Percentiles rank a stretch among this genome's conserved stretches.
Evolutionary conservation across 2,329 filamentous ascomycete genomes (phyloP).

Genomic region (Hirsutella minnesotensis): DNA sequence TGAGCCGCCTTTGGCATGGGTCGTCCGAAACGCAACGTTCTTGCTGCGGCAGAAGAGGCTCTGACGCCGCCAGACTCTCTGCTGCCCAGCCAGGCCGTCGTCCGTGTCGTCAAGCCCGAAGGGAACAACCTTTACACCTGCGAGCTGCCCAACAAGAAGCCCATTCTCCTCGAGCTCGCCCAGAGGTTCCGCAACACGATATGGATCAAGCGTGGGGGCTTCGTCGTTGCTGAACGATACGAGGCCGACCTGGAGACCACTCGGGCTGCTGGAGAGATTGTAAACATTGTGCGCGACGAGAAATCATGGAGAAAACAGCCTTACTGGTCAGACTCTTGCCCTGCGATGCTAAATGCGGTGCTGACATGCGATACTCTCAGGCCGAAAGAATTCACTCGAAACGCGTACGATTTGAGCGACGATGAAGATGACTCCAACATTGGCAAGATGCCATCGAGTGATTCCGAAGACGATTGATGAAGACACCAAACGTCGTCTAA

Average conservation of each 20-base stretch:
- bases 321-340: constrained; percentile 54
- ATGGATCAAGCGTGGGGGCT: constrained; percentile 84
- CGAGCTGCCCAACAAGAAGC: constrained; percentile 53
- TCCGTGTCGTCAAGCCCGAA: constrained; percentile 67
- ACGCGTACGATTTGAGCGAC: constrained; percentile 47
- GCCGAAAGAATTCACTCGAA: constrained; percentile 69
- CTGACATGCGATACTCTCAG: constrained; percentile 30
- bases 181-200: constrained; percentile 81
- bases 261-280: constrained; percentile 76
- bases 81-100: constrained; percentile 54
- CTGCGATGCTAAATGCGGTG: not conserved
- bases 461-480: constrained; percentile 56
- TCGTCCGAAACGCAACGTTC: constrained; percentile 55
- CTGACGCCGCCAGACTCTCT: constrained; percentile 46
- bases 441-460: constrained; percentile 75
- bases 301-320: constrained; percentile 79
- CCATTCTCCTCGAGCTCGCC: constrained; percentile 68
- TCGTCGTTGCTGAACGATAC: constrained; percentile 66
- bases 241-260: constrained; percentile 56
- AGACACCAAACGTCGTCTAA: constrained; percentile 7
- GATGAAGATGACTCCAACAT: constrained; percentile 70
- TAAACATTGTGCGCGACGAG: constrained; percentile 87
- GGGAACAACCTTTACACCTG: constrained; percentile 86
- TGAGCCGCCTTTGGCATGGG: constrained; percentile 15
- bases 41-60: constrained; percentile 65